Evolutionary conservation across 768 basidiomycete genomes (phyloP).

Genomic region (Leccinum aurantiacum): DNA sequence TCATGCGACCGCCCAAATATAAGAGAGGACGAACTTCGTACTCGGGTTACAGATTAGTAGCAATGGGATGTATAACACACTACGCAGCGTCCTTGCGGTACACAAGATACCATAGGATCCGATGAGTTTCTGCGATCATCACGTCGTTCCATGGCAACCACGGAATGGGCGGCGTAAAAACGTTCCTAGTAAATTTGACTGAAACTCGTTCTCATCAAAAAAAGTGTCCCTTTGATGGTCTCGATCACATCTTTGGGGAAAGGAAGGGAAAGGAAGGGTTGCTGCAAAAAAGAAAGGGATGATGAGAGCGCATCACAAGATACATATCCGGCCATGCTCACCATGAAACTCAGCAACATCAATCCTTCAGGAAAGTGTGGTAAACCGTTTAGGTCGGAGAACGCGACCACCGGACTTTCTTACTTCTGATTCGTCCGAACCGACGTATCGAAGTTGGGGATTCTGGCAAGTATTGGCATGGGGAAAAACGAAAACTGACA

Average conservation of each 20-base stretch:
- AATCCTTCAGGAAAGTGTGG: background rate
- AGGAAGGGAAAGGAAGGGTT: background rate
- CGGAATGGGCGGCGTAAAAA: background rate
- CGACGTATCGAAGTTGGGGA: background rate
- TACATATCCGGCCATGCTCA: background rate
- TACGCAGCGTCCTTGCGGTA: background rate
- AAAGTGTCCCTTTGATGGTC: background rate
- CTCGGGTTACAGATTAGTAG: background rate
- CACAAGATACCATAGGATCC: background rate
- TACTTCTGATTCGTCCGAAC: background rate
- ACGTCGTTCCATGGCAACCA: background rate
- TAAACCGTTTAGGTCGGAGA: background rate
- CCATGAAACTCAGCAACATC: background rate
- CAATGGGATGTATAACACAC: background rate
- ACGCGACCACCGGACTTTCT: background rate
- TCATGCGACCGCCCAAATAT: background rate
- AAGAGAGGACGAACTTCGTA: background rate
- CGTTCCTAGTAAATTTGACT: background rate
- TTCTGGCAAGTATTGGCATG: background rate
- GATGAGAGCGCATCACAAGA: background rate
- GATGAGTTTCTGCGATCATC: background rate
- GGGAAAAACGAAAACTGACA: background rate
- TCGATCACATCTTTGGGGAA: background rate
- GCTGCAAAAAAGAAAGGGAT: background rate
- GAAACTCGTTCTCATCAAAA: background rate